These are phyloP conservation scores for Trifolium subterraneum DNA, from an alignment of 306 rosid species.

Conservation along the genomic window DNA sequence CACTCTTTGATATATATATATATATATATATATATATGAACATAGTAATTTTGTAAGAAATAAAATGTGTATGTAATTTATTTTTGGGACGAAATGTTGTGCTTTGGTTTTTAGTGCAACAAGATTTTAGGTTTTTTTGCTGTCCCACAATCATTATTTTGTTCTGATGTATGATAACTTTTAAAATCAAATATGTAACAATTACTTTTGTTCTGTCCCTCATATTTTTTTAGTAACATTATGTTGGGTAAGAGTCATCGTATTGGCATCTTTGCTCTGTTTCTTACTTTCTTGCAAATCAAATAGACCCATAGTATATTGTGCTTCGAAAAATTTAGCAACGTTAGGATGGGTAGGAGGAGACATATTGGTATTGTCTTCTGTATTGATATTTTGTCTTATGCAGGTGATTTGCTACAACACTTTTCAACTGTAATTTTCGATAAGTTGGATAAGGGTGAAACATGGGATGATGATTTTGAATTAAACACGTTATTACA, in stretches of 20 bases:
- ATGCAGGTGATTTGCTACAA: constrained; percentile 93
- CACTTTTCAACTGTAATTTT: constrained; percentile 89
- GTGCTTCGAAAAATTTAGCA: constrained; percentile 30
- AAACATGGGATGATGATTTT: constrained; percentile 96
- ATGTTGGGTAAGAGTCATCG: background rate
- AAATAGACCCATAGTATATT: constrained; percentile 6
- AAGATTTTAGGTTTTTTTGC: too few relatives aligned
- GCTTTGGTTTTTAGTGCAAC: too few relatives aligned
- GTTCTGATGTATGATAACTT: background rate
- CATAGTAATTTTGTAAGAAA: too few relatives aligned
- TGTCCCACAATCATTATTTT: background rate
- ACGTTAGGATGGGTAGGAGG: constrained; percentile 25
- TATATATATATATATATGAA: too few relatives aligned
- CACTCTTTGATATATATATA: too few relatives aligned
- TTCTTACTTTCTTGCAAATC: background rate
- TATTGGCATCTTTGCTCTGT: background rate
- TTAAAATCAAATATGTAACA: background rate
- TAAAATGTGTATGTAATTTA: too few relatives aligned
- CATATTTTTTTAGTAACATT: background rate
- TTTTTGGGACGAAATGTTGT: too few relatives aligned
- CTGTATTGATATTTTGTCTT: constrained; percentile 39
- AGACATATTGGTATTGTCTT: constrained; percentile 33
- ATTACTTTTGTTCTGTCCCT: background rate
- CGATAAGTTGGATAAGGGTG: constrained; percentile 87
- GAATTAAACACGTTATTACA: constrained; percentile 91